Evolutionary conservation across 495 filamentous ascomycete genomes (phyloP), one percentile per base, ranked within the genome.

Genomic region (Ascobolus immersus): DNA sequence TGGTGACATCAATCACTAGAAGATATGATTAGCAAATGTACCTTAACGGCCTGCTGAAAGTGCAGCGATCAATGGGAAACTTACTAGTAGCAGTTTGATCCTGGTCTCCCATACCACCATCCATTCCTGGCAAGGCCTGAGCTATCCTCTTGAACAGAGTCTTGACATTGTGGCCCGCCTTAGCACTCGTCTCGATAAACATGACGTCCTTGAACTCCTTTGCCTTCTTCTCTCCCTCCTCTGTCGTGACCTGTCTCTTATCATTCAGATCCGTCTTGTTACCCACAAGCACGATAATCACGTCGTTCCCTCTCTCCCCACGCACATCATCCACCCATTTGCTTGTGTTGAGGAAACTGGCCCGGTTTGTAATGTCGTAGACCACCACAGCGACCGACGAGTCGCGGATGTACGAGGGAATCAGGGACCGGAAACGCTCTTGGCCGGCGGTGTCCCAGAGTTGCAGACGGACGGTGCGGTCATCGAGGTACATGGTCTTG

Each of bases 401-500:
- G 59, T 96, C 86, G 43, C 86, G 78, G 43, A 96, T 96, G 57
- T 96, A 96, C 11, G 80, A 91, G 21, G 86, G 86, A 41, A 96
- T 96, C 44, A 96, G 54, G 48, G 77, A 86, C 49, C 86, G 76
- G 58, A 96, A 96, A 39, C 86, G 67, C 55, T 96, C 86, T 51
- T 96, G 86, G 32, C 86, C 86, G 28, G 86, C 86, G 4, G 86
- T 96, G 52, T 96, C 86, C 86, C 86, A 96, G 39, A 96, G 69
- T 43, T 96, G 86, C 51, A 96, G 62, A 44, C 86, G 79, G 22
- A 96, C 89, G 23, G 86, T 96, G 44, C 86, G 69, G 55, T 96
- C 86, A 62, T 96, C 86, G 28, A 96, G 76, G 55, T 96, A 96
- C 86, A 96, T 96, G 17, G 86, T 96, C 80, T 90, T 96, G 42